A percentile compares a stretch with the other conserved stretches of the same genome.
phyloP scores from a whole-genome alignment of 2,329 filamentous ascomycete species.

The Fusarium udum region DNA sequence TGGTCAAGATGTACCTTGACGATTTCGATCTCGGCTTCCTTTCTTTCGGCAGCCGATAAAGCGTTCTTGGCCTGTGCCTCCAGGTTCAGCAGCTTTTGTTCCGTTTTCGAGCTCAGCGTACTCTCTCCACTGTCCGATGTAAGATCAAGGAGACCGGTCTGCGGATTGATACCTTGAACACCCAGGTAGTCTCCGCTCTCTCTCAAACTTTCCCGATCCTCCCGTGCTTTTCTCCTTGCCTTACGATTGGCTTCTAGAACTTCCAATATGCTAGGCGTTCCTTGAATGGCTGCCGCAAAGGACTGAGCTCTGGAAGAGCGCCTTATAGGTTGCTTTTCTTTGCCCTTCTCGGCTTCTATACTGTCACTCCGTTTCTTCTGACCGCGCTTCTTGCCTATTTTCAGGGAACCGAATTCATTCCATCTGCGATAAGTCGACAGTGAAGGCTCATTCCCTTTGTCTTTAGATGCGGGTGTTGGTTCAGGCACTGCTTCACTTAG shows the following conservation, averaged over 20 bases:
- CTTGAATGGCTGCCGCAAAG: background rate
- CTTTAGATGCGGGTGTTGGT: background rate
- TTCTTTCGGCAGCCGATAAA: conserved; percentile 52
- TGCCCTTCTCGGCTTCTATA: background rate
- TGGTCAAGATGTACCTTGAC: conserved; percentile 41
- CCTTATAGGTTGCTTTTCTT: background rate
- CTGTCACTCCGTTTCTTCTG: background rate
- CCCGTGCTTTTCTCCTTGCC: conserved; percentile 46
- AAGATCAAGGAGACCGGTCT: conserved; percentile 62
- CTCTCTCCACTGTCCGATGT: conserved; percentile 59
- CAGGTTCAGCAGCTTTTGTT: conserved; percentile 47
- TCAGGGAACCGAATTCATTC: conserved; percentile 24
- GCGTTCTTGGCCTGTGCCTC: conserved; percentile 48
- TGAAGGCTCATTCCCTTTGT: background rate
- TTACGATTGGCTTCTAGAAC: conserved; percentile 46
- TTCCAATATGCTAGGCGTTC: background rate
- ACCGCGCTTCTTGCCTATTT: conserved; percentile 3
- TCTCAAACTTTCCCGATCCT: conserved; percentile 57
- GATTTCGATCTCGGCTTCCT: conserved; percentile 59
- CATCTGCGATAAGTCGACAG: conserved; percentile 15
- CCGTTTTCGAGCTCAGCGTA: conserved; percentile 45
- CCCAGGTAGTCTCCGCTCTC: conserved; percentile 68
- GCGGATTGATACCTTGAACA: conserved; percentile 66
- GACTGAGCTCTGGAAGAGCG: background rate
- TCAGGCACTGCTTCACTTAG: conserved; percentile 23